Conservation (phyloP, 805 yeast genomes). For the Kluyveromyces siamensis region DNA sequence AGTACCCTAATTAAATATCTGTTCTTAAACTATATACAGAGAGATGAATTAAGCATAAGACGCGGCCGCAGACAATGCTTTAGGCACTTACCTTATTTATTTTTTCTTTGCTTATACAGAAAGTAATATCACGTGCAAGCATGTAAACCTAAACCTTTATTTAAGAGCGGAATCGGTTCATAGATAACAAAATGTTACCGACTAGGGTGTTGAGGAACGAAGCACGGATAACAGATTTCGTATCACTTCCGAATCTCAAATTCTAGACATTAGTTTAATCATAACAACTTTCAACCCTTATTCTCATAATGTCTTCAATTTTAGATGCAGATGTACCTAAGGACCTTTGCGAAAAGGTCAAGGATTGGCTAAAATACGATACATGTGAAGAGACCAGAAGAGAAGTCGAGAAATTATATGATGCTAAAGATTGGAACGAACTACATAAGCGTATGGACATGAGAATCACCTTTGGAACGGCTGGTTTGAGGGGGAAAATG, state of each 20-base stretch:
- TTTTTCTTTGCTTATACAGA: too few species aligned
- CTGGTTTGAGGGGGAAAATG: slow-evolving; percentile 84
- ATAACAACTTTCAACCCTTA: neutral
- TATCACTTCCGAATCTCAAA: neutral
- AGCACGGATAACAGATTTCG: neutral
- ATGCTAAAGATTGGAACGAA: slow-evolving; percentile 30
- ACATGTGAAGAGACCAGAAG: slow-evolving; percentile 38
- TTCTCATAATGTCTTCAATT: neutral
- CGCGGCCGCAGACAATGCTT: neutral
- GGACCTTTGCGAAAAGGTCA: slow-evolving; percentile 11
- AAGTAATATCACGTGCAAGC: too few species aligned
- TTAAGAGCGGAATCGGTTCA: neutral
- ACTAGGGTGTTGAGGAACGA: neutral
- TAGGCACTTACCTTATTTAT: too few species aligned
- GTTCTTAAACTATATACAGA: neutral
- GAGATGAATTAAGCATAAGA: neutral
- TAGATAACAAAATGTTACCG: neutral
- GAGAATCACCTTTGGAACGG: slow-evolving; percentile 85
- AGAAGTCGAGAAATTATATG: slow-evolving; percentile 43
- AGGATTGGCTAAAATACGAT: slow-evolving; percentile 26
- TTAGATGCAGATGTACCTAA: slow-evolving; percentile 6
- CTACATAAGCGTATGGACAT: slow-evolving; percentile 43
- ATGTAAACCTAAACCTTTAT: too few species aligned
- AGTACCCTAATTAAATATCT: neutral
- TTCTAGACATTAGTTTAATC: neutral